These are phyloP conservation scores for Coemansia sp. DNA, from an alignment of 192 early-diverging fungal genomes.

Conservation along the genomic window DNA sequence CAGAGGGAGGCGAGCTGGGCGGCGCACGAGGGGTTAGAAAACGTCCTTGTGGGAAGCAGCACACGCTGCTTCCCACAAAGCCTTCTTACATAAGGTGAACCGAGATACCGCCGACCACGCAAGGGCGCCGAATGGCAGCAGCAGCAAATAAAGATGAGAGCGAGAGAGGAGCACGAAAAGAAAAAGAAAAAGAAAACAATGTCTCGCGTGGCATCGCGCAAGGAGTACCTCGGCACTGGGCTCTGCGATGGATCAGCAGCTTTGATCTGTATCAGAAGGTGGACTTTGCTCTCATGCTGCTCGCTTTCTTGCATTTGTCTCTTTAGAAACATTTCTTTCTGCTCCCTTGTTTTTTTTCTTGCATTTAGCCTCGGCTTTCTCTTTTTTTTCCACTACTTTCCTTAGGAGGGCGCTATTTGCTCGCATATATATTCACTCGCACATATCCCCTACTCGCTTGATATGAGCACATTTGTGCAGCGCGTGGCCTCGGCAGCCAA, in stretches of 20 bases:
- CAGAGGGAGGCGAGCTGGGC: conserved; percentile 3
- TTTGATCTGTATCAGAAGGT: not conserved
- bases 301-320: not conserved
- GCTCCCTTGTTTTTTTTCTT: not conserved
- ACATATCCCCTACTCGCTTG: conserved; percentile 2
- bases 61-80: not conserved
- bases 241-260: not conserved
- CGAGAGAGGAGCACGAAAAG: not conserved
- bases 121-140: not conserved
- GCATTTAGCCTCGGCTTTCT: not conserved
- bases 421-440: not conserved
- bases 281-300: not conserved
- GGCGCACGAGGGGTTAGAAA: conserved; percentile 33
- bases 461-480: conserved; percentile 48
- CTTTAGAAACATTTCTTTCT: not conserved
- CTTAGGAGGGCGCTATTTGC: not conserved
- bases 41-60: not conserved
- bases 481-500: conserved; percentile 52
- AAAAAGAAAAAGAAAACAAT: not conserved
- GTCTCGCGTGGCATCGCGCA: not conserved
- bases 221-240: not conserved
- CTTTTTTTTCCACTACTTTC: not conserved
- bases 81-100: conserved; percentile 4
- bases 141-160: not conserved
- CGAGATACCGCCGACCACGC: conserved; percentile 2